Base-by-base conservation (phyloP, 345 rosid species). In the Acer negundo region DNA sequence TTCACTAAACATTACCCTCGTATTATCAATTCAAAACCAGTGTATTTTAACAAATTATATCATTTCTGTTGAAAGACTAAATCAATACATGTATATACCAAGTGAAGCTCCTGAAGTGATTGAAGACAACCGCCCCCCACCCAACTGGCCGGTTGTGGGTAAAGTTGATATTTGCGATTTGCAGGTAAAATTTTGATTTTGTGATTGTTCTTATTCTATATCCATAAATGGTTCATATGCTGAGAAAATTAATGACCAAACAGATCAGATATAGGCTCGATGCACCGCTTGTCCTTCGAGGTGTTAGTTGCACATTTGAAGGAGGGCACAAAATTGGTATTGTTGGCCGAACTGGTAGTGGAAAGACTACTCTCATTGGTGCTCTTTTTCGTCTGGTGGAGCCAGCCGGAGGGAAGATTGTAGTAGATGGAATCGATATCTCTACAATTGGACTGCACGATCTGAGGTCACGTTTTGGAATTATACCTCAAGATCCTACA, bases 261-360 rank as follows among this genome's bases (percentile, higher is more conserved):
- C 94, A 93, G 97, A 89, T 95, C 49, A 85, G 97, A 84, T 96
- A 96, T 73, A 89, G 97, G 77, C 79, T 79, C 7, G 87, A 87
- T 28, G 70, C 95, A 1, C 98, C 97, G 3, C 78, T 92, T 17
- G 98, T 96, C 73, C 84, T 96, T 68, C 87, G 84, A 53, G 98
- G 98, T 44, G 84, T 96, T 79, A 96, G 92, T 72, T 96, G 99
- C 81, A 86, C 82, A 7, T 89, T 96, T 75, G 84, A 87, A 83
- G 99, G 98, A 83, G 98, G 99, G 19, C 93, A 94, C 67, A 94
- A 89, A 87, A 94, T 96, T 31, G 99, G 99, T 10, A 87, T 94
- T 49, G 98, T 96, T 82, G 99, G 99, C 24, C 84, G 97, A 62
- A 96, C 98, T 1, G 99, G 99, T 51, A 92, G 98, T 56, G 98